Base-by-base conservation (phyloP, 129 eudicot species). In the Flaveria brownii region DNA sequence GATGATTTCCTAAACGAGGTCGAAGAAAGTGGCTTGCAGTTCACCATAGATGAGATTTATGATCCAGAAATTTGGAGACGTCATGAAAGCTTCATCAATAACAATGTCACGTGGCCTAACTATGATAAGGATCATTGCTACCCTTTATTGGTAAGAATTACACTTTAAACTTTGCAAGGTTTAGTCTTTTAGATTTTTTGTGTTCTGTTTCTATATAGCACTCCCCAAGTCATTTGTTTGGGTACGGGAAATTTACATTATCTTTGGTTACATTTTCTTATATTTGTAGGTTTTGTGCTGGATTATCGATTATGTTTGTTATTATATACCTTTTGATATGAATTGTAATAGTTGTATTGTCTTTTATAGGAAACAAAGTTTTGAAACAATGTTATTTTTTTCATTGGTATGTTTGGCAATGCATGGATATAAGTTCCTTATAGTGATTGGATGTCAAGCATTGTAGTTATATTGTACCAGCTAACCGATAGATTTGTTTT, bases 51-150 rank as follows among this genome's bases (percentile, higher is more conserved):
- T 55, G 97, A 95, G 77, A 80, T 86, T n/a, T 95, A 95, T 41
- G 86, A 91, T 65, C n/a, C 83, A 15, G 85, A 88, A 84, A 79
- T 91, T 68, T 91, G 94, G 96, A 86, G 76, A 63, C 89, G 91
- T 18, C 97, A 95, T 83, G 76, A 86, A 78, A 79, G 69, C 16
- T 82, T 84, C 33, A 70, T 84, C 13, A 20, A 79, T 11, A 88
- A 83, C 13, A 81, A 86, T 30, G 75, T 76, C 42, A 67, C 78
- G 0, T 95, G 99, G 99, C 96, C 96, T 57, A 91, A 89, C 88
- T 95, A 95, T 65, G 96, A 89, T 51, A 76, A 83, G 60, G 94
- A 91, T 77, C 99, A 95, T 72, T 95, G 99, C 78, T 95, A 95
- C 82, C 99, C 99, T 11, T 85, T 89, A 56, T 71, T 95, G 86